Evolutionary conservation across 2,329 filamentous ascomycete genomes (phyloP).

Genomic region (Xylariaceae sp.): DNA sequence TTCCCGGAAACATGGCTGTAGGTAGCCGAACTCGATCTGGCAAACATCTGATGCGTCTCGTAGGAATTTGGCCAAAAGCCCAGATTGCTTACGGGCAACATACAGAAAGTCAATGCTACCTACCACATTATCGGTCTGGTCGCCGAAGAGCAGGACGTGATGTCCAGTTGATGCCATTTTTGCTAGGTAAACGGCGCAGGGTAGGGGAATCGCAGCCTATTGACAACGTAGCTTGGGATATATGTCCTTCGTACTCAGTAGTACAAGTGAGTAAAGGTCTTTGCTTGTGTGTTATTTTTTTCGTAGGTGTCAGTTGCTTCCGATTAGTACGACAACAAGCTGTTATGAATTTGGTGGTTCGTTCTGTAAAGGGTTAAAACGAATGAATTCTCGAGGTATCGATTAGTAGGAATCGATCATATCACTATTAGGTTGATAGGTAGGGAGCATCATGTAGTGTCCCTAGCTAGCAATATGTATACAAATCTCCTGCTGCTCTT

Average conservation of each 20-base stretch:
- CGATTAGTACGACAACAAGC: no score
- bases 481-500: no score
- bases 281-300: no score
- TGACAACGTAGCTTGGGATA: not conserved
- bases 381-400: no score
- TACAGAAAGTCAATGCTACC: conserved; percentile 15
- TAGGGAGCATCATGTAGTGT: no score
- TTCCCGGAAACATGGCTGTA: conserved; percentile 20
- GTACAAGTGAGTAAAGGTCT: no score
- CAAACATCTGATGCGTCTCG: conserved; percentile 26
- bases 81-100: conserved; percentile 12
- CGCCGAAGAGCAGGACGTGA: conserved; percentile 29
- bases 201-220: not conserved
- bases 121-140: conserved; percentile 27
- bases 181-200: not conserved
- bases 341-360: no score
- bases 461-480: no score
- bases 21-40: conserved; percentile 24
- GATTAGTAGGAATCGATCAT: no score
- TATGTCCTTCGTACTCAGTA: not conserved
- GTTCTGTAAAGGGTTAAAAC: no score
- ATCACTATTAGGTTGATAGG: no score
- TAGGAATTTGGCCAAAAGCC: conserved; percentile 23
- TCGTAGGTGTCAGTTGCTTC: no score
- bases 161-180: conserved; percentile 5